Conservation (phyloP, 345 rosid genomes). For the Boechera divaricarpa region DNA sequence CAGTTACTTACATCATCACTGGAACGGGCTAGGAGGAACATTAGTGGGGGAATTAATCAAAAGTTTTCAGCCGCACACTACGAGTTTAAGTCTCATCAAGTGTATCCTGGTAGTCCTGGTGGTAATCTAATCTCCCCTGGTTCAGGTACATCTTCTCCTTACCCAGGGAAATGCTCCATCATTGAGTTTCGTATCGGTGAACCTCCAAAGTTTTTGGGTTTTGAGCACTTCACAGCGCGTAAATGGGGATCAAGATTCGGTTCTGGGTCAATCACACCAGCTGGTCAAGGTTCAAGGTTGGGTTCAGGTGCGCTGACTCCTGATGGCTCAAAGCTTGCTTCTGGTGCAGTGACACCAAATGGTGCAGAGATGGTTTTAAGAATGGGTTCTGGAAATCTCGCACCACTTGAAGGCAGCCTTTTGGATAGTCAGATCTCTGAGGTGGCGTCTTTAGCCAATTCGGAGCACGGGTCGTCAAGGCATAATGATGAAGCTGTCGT, state of each 20-base stretch:
- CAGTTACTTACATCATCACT: slow-evolving; percentile 77
- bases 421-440: slow-evolving; percentile 61
- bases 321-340: slow-evolving; percentile 39
- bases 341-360: slow-evolving; percentile 53
- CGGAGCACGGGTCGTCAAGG: slow-evolving; percentile 51
- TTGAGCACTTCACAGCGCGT: slow-evolving; percentile 66
- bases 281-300: slow-evolving; percentile 75
- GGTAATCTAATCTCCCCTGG: slow-evolving; percentile 82
- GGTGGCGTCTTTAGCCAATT: slow-evolving; percentile 56
- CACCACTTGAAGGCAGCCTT: slow-evolving; percentile 60
- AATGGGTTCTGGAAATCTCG: slow-evolving; percentile 52
- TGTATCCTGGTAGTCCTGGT: slow-evolving; percentile 83
- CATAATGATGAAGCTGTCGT: slow-evolving; percentile 35
- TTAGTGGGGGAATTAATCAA: slow-evolving; percentile 56
- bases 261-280: slow-evolving; percentile 87
- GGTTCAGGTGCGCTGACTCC: slow-evolving; percentile 84
- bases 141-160: slow-evolving; percentile 83
- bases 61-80: slow-evolving; percentile 60
- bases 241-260: slow-evolving; percentile 92
- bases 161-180: slow-evolving; percentile 67
- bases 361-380: slow-evolving; percentile 56
- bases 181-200: slow-evolving; percentile 67
- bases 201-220: slow-evolving; percentile 67
- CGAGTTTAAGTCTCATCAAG: slow-evolving; percentile 58
- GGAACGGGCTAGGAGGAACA: slow-evolving; percentile 62